Conservation (phyloP, 768 basidiomycete species). For the Scleroderma citrinum region DNA sequence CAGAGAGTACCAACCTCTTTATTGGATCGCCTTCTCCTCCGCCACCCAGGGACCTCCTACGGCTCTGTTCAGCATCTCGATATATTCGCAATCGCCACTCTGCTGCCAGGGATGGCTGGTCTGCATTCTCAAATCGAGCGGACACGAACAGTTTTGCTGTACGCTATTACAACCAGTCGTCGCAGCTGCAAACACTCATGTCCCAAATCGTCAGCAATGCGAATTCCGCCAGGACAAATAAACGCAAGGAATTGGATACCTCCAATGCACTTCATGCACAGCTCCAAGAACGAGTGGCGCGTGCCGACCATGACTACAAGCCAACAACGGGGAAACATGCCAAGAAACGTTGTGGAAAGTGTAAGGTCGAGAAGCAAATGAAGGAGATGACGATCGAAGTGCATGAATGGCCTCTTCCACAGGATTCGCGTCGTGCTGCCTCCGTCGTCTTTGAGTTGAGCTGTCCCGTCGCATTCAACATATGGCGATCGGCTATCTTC, state of each 20-base stretch:
- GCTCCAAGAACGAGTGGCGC: neutral
- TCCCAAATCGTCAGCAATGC: constrained; percentile 27
- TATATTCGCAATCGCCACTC: constrained; percentile 31
- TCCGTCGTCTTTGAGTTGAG: too few species aligned
- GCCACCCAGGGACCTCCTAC: constrained; percentile 21
- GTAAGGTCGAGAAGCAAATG: constrained; percentile 17
- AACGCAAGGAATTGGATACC: neutral
- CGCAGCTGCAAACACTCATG: constrained; percentile 20
- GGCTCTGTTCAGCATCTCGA: constrained; percentile 19
- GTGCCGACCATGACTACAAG: neutral
- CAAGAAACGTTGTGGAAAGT: constrained; percentile 18
- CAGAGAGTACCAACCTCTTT: too few species aligned
- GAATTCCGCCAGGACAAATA: neutral
- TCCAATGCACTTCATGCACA: constrained; percentile 11
- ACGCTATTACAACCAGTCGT: constrained; percentile 28
- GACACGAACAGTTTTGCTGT: constrained; percentile 24
- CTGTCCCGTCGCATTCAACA: too few species aligned
- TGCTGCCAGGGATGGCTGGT: constrained; percentile 10
- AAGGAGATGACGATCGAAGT: constrained; percentile 23
- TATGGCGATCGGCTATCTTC: constrained; percentile 41
- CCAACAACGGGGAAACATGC: neutral
- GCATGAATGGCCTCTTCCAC: constrained; percentile 41
- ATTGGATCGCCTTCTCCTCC: constrained; percentile 24
- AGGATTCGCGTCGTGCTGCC: constrained; percentile 11
- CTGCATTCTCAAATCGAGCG: constrained; percentile 28